Conservation (phyloP, 805 yeast genomes). For the Nakazawaea holstii region DNA sequence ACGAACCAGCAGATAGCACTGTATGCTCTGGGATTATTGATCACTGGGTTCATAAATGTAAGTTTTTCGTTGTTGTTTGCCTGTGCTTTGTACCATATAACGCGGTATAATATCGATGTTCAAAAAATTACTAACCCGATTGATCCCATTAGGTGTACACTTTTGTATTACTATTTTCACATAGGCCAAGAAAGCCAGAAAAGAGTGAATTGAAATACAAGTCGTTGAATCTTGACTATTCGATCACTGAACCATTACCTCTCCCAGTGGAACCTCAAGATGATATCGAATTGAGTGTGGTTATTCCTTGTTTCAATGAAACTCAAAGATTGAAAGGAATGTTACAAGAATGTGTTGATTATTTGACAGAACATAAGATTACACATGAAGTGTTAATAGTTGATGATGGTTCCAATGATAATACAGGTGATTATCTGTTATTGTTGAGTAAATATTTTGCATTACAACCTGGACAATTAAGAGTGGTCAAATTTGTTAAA, state of each 20-base stretch:
- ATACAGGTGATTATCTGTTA: conserved; percentile 69
- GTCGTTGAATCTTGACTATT: conserved; percentile 37
- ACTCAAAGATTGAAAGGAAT: conserved; percentile 61
- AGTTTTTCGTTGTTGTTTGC: too few relatives aligned
- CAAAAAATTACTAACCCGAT: too few relatives aligned
- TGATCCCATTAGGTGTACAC: conserved; percentile 27
- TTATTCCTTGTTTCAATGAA: conserved; percentile 94
- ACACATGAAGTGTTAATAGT: conserved; percentile 77
- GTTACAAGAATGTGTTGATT: conserved; percentile 64
- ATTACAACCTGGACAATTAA: conserved; percentile 51
- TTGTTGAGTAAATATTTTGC: conserved; percentile 47
- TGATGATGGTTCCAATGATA: conserved; percentile 89
- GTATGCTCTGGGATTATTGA: too few relatives aligned
- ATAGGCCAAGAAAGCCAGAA: conserved; percentile 53
- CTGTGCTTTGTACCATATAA: too few relatives aligned
- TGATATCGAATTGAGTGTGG: conserved; percentile 60
- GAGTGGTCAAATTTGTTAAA: conserved; percentile 62
- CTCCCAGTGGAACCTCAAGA: conserved; percentile 21
- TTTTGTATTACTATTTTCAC: conserved; percentile 46
- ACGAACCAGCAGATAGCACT: too few relatives aligned
- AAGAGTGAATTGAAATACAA: conserved; percentile 47
- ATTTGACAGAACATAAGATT: conserved; percentile 33
- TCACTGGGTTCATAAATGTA: too few relatives aligned
- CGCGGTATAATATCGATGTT: too few relatives aligned
- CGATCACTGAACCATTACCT: conserved; percentile 28